A percentile compares a stretch with the other conserved stretches of the same genome.
These are phyloP conservation scores for Bonnemaisonia californica DNA, from an alignment of 31 red algal genomes.

Conservation along the genomic window DNA sequence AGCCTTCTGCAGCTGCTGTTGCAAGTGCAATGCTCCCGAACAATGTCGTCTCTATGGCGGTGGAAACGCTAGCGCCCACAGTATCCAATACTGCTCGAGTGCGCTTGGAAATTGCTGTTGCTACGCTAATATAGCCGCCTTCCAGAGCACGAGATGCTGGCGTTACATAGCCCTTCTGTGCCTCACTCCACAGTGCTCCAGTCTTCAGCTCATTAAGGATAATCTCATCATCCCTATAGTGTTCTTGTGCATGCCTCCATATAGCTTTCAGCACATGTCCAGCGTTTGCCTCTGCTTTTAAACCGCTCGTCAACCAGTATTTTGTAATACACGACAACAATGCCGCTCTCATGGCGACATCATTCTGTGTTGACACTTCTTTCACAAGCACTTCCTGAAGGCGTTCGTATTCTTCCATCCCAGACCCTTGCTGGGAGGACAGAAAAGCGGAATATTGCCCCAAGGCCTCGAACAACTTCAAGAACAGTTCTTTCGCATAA, in stretches of 20 bases:
- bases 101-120: constrained; percentile 41
- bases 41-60: constrained; percentile 46
- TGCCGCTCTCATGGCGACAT: constrained; percentile 51
- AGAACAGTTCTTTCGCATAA: constrained; percentile 61
- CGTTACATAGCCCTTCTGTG: constrained; percentile 45
- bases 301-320: constrained; percentile 67
- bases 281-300: constrained; percentile 72
- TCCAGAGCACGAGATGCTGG: constrained; percentile 26
- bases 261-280: constrained; percentile 73
- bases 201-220: constrained; percentile 52
- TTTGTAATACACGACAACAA: constrained; percentile 54
- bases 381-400: constrained; percentile 68
- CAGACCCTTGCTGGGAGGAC: constrained; percentile 27
- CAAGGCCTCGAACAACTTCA: constrained; percentile 73
- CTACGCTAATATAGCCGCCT: constrained; percentile 64
- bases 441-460: constrained; percentile 75
- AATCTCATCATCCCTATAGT: constrained; percentile 64
- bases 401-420: constrained; percentile 78
- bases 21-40: constrained; percentile 63
- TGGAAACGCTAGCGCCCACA: constrained; percentile 35
- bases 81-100: constrained; percentile 45
- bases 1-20: constrained; percentile 52
- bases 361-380: constrained; percentile 42
- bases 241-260: constrained; percentile 68
- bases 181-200: constrained; percentile 67